These are phyloP conservation scores for Vitellaria paradoxa DNA, from an alignment of 179 eudicot genomes.

Conservation along the genomic window DNA sequence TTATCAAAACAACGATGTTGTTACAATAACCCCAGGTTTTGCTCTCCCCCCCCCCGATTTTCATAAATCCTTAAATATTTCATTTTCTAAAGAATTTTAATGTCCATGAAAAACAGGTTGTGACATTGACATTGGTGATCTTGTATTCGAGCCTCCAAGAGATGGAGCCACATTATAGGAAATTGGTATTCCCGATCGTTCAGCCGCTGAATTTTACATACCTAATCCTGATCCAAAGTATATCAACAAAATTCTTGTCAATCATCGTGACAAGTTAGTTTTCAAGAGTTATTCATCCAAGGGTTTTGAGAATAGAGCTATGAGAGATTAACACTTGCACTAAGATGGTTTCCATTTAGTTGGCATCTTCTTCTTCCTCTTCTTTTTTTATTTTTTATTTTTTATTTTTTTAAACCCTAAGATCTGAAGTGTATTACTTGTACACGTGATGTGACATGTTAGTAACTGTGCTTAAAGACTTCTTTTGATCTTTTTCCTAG, in stretches of 20 bases:
- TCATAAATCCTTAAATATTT: neutral
- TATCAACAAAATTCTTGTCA: constrained; percentile 53
- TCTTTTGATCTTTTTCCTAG: neutral
- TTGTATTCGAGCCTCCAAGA: constrained; percentile 81
- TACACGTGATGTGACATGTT: neutral
- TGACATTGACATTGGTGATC: constrained; percentile 56
- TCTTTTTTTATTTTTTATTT: too few relatives aligned
- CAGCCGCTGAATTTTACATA: constrained; percentile 81
- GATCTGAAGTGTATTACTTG: too few relatives aligned
- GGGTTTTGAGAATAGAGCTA: neutral
- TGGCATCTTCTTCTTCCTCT: too few relatives aligned
- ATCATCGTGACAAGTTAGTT: constrained; percentile 74
- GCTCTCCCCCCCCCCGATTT: neutral
- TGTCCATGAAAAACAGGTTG: constrained; percentile 35
- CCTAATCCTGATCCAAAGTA: constrained; percentile 89
- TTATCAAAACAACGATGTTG: constrained; percentile 37
- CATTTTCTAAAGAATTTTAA: neutral
- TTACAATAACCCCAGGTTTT: constrained; percentile 66
- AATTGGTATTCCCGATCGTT: constrained; percentile 89
- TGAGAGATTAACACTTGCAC: neutral
- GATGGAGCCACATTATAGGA: constrained; percentile 98
- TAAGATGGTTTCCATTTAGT: too few relatives aligned
- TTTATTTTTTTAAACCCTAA: too few relatives aligned
- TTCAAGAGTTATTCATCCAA: neutral
- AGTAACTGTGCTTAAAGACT: neutral